These are phyloP conservation scores for Arachis hypogaea DNA, from an alignment of 306 rosid genomes.

Conservation along the genomic window DNA sequence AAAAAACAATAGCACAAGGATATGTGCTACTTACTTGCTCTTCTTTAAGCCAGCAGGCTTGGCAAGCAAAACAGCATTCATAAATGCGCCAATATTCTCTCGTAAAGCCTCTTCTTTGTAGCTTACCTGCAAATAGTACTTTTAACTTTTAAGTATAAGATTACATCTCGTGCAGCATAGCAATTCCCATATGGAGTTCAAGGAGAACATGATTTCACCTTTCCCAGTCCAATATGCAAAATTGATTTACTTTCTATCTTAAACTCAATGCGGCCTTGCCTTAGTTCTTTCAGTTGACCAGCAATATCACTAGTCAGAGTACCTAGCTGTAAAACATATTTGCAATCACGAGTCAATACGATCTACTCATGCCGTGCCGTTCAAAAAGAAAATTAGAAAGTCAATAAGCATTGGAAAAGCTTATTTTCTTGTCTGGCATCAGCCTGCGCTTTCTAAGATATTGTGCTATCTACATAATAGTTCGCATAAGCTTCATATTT, in stretches of 20 bases:
- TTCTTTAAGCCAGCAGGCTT: constrained; percentile 93
- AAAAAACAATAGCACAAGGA: constrained; percentile 14
- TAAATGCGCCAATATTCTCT: constrained; percentile 94
- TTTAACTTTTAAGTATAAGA: constrained; percentile 24
- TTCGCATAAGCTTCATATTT: constrained; percentile 13
- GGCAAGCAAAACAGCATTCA: constrained; percentile 83
- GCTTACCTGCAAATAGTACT: constrained; percentile 64
- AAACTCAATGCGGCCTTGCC: constrained; percentile 82
- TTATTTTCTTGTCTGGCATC: constrained; percentile 95
- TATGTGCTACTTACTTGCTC: constrained; percentile 70
- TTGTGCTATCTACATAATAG: constrained; percentile 78
- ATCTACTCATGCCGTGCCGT: constrained; percentile 10
- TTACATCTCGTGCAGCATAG: constrained; percentile 11
- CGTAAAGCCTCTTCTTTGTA: constrained; percentile 73
- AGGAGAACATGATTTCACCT: constrained; percentile 57
- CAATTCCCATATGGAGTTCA: constrained; percentile 7
- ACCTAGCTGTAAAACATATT: constrained; percentile 69
- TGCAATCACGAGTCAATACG: constrained; percentile 35
- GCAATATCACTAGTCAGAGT: constrained; percentile 88
- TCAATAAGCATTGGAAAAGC: constrained; percentile 44
- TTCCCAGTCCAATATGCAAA: constrained; percentile 89
- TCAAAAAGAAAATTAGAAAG: constrained; percentile 33
- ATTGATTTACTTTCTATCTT: constrained; percentile 93
- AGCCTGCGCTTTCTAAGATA: constrained; percentile 91
- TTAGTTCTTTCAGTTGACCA: constrained; percentile 83